Conservation (phyloP, 129 eudicot genomes). For the Arctium lappa region DNA sequence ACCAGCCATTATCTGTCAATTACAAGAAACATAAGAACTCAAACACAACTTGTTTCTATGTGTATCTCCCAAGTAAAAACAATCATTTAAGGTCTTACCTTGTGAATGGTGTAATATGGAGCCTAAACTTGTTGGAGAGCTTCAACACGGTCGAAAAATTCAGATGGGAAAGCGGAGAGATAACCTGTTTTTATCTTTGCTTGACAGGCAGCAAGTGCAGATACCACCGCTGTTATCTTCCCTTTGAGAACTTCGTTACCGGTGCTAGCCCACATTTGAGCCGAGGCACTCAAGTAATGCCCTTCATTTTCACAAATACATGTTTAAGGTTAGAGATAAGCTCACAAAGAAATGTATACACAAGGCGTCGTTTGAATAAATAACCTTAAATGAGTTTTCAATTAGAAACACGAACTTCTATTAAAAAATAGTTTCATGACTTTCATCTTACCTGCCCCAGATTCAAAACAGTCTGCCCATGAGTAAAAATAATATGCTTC, state of each 20-base stretch:
- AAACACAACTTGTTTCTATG: no score
- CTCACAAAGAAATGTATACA: background rate
- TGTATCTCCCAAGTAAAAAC: conserved; percentile 8
- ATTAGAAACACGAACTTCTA: no score
- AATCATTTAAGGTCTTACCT: conserved; percentile 37
- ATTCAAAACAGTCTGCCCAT: background rate
- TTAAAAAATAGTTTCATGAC: no score
- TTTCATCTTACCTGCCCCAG: no score
- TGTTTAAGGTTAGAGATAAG: background rate
- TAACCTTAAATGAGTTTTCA: background rate
- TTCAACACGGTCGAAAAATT: conserved; percentile 71
- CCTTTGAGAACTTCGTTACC: conserved; percentile 17
- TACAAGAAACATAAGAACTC: conserved; percentile 11
- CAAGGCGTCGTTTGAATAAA: background rate
- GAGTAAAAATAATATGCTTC: background rate
- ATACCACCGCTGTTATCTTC: conserved; percentile 42
- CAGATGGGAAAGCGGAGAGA: conserved; percentile 88
- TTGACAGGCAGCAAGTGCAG: conserved; percentile 57
- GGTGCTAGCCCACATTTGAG: conserved; percentile 35
- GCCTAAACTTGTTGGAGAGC: conserved; percentile 75
- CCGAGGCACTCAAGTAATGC: conserved; percentile 23
- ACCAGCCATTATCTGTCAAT: conserved; percentile 80
- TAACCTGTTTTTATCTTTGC: conserved; percentile 65
- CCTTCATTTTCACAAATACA: conserved; percentile 15
- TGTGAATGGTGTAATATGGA: conserved; percentile 92